Evolutionary conservation across 805 yeast genomes (phyloP).

Genomic region (Yamadazyma scolyti): DNA sequence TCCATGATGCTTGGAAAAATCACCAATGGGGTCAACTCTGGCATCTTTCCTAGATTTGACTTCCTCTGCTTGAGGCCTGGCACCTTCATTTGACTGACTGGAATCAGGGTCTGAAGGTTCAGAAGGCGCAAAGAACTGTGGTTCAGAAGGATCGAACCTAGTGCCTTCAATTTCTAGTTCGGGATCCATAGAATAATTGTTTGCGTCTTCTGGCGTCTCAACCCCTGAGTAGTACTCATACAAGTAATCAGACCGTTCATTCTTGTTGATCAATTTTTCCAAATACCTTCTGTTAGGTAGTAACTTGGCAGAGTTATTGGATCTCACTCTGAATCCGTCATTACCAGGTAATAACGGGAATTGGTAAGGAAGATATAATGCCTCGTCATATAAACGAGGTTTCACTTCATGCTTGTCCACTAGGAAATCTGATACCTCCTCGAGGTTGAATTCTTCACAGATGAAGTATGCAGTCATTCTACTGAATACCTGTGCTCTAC

Average conservation of each 20-base stretch:
- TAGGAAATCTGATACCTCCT: constrained; percentile 60
- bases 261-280: constrained; percentile 73
- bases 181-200: constrained; percentile 45
- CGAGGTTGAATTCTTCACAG: constrained; percentile 75
- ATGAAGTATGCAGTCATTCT: constrained; percentile 91
- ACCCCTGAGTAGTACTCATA: constrained; percentile 86
- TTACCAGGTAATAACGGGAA: constrained; percentile 84
- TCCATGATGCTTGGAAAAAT: constrained; percentile 58
- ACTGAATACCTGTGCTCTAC: constrained; percentile 60
- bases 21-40: constrained; percentile 3
- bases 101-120: constrained; percentile 6
- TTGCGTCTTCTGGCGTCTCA: constrained; percentile 58
- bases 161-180: constrained; percentile 42
- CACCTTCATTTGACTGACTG: constrained; percentile 3
- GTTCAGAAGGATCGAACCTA: constrained; percentile 87
- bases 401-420: constrained; percentile 72
- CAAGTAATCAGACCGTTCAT: constrained; percentile 87
- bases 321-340: constrained; percentile 70
- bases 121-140: constrained; percentile 73
- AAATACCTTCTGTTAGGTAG: constrained; percentile 48
- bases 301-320: constrained; percentile 52
- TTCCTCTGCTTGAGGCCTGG: not conserved
- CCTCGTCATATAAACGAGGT: constrained; percentile 88
- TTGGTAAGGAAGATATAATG: constrained; percentile 85
- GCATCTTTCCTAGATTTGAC: constrained; percentile 1